Evolutionary conservation across 805 yeast genomes (phyloP), one percentile per base, ranked within the genome.

Genomic region (Candida pseudofarinosa): DNA sequence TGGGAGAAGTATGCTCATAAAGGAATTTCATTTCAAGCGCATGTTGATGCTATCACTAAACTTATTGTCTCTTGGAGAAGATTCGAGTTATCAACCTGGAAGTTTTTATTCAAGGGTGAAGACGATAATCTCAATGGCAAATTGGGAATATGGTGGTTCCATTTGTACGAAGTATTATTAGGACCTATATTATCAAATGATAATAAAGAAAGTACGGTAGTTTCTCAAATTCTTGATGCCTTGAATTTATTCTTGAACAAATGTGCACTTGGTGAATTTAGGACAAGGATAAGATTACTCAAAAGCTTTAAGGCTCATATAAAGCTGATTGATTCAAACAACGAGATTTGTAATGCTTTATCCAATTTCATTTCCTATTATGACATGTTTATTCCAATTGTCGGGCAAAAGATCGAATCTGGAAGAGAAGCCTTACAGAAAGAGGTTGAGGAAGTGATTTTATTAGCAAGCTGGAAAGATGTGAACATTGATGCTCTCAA

Each of bases 381-480:
- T 58, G 68, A 67, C 28, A 96, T 85, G 56, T 93, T 86, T 54
- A 42, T 62, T 3, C 69, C 76, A 0, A 51, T 59, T 1, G 66
- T 91, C n/a, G 58, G 60, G 1, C 76, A 73, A 0, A 60, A 65
- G 8, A 56, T 89, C 7, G 53, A 51, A 0, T 55, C 56, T 1
- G 73, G 74, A 1, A 81, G 74, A 59, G 79, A 75, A 53, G 60
- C 64, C 2, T 65, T 91, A 30, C 88, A 83, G 45, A 91, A 90
- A 56, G 88, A 88, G 39, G 77, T 93, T 8, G 74, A 80, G 30
- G 99, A 93, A 44, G 83, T 89, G 3, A 88, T 93, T 35, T 65
- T 88, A 36, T 71, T 93, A 13, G 97, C 99, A 1, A 87, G 96
- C 55, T 95, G 98, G 98, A 89, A 90, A 53, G 99, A 93, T 65